Evolutionary conservation across 1,284 basidiomycete species (phyloP).

Genomic region (Trichosporon inkin): DNA sequence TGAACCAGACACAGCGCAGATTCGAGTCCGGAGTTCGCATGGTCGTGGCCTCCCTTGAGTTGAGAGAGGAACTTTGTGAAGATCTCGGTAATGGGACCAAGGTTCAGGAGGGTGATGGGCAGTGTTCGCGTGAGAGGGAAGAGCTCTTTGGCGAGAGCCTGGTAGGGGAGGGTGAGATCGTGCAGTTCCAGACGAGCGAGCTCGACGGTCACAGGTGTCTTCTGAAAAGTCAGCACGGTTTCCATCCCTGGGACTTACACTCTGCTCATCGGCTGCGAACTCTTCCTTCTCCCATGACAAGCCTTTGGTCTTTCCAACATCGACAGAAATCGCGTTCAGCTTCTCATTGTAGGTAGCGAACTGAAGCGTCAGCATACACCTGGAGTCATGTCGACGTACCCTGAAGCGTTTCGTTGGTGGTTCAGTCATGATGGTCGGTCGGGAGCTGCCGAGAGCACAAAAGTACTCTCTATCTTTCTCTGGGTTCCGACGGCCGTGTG

Average conservation of each 20-base stretch:
- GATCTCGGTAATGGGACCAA: conserved; percentile 56
- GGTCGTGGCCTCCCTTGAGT: conserved; percentile 32
- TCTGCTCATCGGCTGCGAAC: conserved; percentile 41
- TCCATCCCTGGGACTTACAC: conserved; percentile 23
- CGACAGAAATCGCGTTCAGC: conserved; percentile 44
- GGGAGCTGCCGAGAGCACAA: neutral
- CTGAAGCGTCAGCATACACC: conserved; percentile 20
- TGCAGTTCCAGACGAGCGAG: conserved; percentile 53
- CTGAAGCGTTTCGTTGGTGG: conserved; percentile 46
- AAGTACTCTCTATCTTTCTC: neutral
- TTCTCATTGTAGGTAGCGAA: conserved; percentile 47
- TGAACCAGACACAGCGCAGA: conserved; percentile 43
- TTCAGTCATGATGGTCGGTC: conserved; percentile 33
- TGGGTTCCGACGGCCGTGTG: neutral
- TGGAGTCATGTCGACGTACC: conserved; percentile 23
- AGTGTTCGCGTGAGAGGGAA: conserved; percentile 67
- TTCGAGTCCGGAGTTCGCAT: conserved; percentile 44
- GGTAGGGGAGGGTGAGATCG: conserved; percentile 71
- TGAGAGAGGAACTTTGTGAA: conserved; percentile 55
- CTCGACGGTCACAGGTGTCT: conserved; percentile 45
- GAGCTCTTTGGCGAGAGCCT: conserved; percentile 62
- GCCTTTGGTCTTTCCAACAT: conserved; percentile 44
- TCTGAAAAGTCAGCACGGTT: conserved; percentile 25
- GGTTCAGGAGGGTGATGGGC: conserved; percentile 75
- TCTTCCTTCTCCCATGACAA: conserved; percentile 47